phyloP scores from a whole-genome alignment of 2,329 filamentous ascomycete genomes.

The Chaetomium sp. region DNA sequence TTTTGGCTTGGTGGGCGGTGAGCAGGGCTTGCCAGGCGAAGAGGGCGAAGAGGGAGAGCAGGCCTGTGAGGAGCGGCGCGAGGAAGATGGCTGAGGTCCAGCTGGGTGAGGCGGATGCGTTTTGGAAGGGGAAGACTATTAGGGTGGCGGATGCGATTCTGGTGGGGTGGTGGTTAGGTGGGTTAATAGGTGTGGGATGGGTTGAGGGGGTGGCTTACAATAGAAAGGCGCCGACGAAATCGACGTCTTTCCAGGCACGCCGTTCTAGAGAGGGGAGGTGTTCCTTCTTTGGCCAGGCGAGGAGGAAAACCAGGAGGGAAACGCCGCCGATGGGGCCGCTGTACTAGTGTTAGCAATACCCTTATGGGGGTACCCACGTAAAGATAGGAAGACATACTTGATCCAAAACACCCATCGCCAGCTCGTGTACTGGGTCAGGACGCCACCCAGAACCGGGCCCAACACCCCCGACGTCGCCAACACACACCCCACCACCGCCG shows the following conservation, averaged over 20 bases:
- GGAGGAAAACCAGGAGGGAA: constrained; percentile 51
- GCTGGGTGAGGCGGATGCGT: constrained; percentile 41
- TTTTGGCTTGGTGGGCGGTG: constrained; percentile 30
- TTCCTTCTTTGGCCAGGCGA: constrained; percentile 53
- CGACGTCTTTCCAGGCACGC: constrained; percentile 53
- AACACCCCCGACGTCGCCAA: constrained; percentile 53
- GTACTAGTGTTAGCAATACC: not conserved
- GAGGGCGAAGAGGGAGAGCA: constrained; percentile 42
- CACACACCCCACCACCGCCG: constrained; percentile 52
- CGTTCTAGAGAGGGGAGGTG: constrained; percentile 44
- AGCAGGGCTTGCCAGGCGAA: constrained; percentile 46
- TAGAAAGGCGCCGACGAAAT: constrained; percentile 56
- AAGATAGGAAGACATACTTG: constrained; percentile 47
- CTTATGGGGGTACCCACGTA: not conserved
- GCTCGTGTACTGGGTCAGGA: constrained; percentile 51
- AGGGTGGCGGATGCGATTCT: constrained; percentile 54
- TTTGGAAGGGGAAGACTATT: constrained; percentile 61
- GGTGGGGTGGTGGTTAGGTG: not conserved
- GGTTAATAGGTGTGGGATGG: not conserved
- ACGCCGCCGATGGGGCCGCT: constrained; percentile 55
- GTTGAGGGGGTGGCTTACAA: constrained; percentile 36
- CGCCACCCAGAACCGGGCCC: constrained; percentile 55
- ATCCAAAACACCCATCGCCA: constrained; percentile 64
- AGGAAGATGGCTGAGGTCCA: constrained; percentile 50
- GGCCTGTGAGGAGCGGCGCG: constrained; percentile 45